phyloP scores from a whole-genome alignment of 768 basidiomycete species.

The Suillus luteus region DNA sequence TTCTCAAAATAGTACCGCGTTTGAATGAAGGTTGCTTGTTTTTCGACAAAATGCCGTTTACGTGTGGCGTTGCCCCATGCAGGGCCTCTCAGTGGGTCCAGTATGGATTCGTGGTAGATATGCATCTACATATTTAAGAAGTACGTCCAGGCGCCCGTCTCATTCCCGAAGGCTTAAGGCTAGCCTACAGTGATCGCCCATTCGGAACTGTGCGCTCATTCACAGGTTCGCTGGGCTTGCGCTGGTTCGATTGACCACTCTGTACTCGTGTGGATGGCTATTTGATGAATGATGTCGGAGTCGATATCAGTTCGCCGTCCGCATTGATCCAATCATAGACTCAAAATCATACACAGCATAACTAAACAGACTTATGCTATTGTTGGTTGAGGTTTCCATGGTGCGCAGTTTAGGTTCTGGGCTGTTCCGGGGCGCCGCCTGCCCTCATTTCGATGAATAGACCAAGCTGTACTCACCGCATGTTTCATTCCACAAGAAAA shows the following conservation, averaged over 20 bases:
- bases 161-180: not conserved
- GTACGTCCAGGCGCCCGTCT: not conserved
- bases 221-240: not conserved
- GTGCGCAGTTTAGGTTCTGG: not conserved
- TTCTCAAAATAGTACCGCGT: not conserved
- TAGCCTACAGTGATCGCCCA: not conserved
- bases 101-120: not conserved
- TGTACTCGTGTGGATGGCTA: not conserved
- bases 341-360: not conserved
- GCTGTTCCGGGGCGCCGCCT: not conserved
- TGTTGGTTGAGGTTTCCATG: conserved; percentile 1
- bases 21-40: not conserved
- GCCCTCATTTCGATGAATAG: conserved; percentile 32
- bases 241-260: not conserved
- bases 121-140: not conserved
- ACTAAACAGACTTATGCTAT: not conserved
- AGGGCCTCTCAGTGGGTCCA: not conserved
- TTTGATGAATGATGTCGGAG: not conserved
- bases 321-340: not conserved
- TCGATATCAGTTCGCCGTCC: not conserved
- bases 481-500: conserved; percentile 34
- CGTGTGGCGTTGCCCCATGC: not conserved
- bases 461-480: conserved; percentile 34
- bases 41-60: not conserved
- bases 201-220: not conserved